A percentile compares a stretch with the other conserved stretches of the same genome.
Evolutionary conservation across 495 filamentous ascomycete genomes (phyloP).

Genomic region (Penicillium diatomitis): DNA sequence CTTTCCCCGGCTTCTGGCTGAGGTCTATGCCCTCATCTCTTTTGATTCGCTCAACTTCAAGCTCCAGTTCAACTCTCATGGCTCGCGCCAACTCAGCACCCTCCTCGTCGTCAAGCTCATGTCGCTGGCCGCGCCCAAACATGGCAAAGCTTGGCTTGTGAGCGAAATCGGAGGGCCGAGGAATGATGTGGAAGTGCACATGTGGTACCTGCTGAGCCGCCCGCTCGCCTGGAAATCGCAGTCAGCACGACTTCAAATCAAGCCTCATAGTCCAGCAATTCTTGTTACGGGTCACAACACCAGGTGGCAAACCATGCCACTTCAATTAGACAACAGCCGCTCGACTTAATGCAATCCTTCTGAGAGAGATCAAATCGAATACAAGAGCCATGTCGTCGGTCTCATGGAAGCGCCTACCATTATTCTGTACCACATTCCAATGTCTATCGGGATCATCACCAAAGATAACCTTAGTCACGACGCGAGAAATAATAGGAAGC

Average conservation of each 20-base stretch:
- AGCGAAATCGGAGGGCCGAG: constrained; percentile 41
- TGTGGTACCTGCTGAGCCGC: constrained; percentile 89
- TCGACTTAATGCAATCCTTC: too few relatives aligned
- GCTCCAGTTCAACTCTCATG: constrained; percentile 53
- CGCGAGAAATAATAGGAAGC: constrained; percentile 65
- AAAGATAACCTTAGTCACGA: constrained; percentile 47
- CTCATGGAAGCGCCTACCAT: constrained; percentile 44
- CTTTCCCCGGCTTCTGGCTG: constrained; percentile 7
- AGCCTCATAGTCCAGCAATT: neutral
- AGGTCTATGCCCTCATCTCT: constrained; percentile 37
- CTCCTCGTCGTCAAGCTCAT: constrained; percentile 82
- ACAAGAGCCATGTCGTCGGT: too few relatives aligned
- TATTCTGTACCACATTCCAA: constrained; percentile 90
- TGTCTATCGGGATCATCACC: constrained; percentile 33
- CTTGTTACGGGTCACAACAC: neutral
- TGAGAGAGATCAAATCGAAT: too few relatives aligned
- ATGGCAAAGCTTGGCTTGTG: constrained; percentile 54
- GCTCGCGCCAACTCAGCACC: constrained; percentile 50
- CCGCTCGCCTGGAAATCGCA: constrained; percentile 43
- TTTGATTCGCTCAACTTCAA: constrained; percentile 41
- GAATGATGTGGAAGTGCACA: constrained; percentile 89
- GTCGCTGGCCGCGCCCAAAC: constrained; percentile 76
- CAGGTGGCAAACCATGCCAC: too few relatives aligned
- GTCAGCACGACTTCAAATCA: neutral
- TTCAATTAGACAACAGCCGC: too few relatives aligned